These are phyloP conservation scores for Eucalyptus decipiens DNA, from an alignment of 345 rosid genomes.

Conservation along the genomic window DNA sequence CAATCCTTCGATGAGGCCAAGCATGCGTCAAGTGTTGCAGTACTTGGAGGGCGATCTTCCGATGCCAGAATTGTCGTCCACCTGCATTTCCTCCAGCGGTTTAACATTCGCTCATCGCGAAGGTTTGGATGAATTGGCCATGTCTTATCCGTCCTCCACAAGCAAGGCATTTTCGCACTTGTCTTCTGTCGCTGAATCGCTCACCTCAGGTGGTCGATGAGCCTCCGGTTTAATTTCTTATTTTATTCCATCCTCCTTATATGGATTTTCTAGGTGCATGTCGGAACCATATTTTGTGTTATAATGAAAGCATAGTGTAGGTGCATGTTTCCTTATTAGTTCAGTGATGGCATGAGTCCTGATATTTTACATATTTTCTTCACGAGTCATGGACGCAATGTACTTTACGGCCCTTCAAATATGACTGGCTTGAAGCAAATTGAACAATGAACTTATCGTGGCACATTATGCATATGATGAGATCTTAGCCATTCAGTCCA, in stretches of 20 bases:
- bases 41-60: neutral
- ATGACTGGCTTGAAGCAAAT: neutral
- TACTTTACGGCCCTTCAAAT: neutral
- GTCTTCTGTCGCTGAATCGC: constrained; percentile 2
- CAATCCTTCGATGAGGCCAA: constrained; percentile 17
- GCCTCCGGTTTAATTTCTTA: neutral
- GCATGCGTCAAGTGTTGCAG: constrained; percentile 8
- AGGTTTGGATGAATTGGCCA: neutral
- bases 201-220: constrained; percentile 1
- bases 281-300: no score
- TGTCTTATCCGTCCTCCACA: neutral
- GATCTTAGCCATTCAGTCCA: no score
- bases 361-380: no score
- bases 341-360: neutral
- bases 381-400: neutral
- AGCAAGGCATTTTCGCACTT: neutral
- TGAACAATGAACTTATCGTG: neutral
- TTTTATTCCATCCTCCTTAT: neutral
- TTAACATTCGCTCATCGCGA: neutral
- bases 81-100: neutral
- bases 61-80: neutral
- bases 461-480: neutral
- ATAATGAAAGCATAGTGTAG: neutral
- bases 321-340: neutral
- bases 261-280: neutral